A percentile compares a stretch with the other conserved stretches of the same genome.
These are phyloP conservation scores for Suillus subalutaceus DNA, from an alignment of 768 basidiomycete genomes.

Conservation along the genomic window DNA sequence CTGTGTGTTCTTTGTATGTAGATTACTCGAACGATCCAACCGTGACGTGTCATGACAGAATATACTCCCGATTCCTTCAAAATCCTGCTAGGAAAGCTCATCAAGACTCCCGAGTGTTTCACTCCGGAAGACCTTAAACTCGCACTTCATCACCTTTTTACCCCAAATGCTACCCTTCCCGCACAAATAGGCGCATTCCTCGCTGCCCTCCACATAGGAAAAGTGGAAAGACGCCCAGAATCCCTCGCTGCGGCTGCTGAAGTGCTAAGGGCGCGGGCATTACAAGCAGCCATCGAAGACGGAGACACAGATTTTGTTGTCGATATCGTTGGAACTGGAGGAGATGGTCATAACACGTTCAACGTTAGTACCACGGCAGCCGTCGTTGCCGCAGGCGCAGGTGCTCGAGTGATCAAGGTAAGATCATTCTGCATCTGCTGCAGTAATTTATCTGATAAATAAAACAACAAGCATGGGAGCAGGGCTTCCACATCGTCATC, in stretches of 20 bases:
- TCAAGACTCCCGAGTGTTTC: constrained; percentile 83
- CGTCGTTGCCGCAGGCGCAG: constrained; percentile 93
- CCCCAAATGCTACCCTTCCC: constrained; percentile 62
- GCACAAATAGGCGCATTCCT: constrained; percentile 90
- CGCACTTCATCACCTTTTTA: constrained; percentile 77
- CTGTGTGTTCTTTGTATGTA: not conserved
- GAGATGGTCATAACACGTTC: constrained; percentile 95
- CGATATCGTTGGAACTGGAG: constrained; percentile 50
- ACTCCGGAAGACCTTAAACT: constrained; percentile 69
- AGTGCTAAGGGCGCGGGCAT: constrained; percentile 69
- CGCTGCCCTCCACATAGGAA: constrained; percentile 79
- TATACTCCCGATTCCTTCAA: constrained; percentile 66
- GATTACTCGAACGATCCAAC: not conserved
- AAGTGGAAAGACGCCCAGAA: constrained; percentile 74
- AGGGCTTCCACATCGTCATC: constrained; percentile 92
- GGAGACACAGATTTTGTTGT: constrained; percentile 72
- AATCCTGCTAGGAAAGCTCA: constrained; percentile 72
- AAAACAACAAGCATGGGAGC: constrained; percentile 74
- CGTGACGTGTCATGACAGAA: constrained; percentile 18
- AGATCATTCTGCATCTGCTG: constrained; percentile 17
- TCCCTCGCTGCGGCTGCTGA: constrained; percentile 79
- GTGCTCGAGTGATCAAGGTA: constrained; percentile 92
- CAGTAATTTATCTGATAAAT: not conserved
- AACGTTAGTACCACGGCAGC: constrained; percentile 96
- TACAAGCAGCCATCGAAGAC: constrained; percentile 62